Conservation (phyloP, 2,329 filamentous ascomycete species). For the Venturia nashicola region DNA sequence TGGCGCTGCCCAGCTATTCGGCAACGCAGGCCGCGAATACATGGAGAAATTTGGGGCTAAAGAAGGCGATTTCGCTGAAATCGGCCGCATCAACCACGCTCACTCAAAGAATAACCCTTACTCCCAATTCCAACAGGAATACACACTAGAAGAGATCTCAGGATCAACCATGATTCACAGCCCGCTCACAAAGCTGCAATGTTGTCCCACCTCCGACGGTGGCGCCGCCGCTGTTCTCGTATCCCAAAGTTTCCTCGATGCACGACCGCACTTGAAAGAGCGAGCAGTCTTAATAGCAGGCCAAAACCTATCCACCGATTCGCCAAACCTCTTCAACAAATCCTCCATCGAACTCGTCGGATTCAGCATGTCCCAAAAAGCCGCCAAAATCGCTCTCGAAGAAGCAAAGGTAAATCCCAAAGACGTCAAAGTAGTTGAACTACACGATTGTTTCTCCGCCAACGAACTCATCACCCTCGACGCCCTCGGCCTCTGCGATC, state of each 20-base stretch:
- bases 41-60: slow-evolving; percentile 88
- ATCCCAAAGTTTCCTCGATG: slow-evolving; percentile 77
- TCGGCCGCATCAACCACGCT: slow-evolving; percentile 81
- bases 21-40: slow-evolving; percentile 86
- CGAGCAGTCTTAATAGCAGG: slow-evolving; percentile 86
- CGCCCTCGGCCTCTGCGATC: slow-evolving; percentile 63
- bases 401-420: slow-evolving; percentile 56
- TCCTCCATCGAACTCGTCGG: slow-evolving; percentile 83
- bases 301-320: slow-evolving; percentile 77
- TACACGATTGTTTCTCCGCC: slow-evolving; percentile 93
- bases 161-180: slow-evolving; percentile 65
- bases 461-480: slow-evolving; percentile 91
- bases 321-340: slow-evolving; percentile 62
- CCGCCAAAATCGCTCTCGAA: slow-evolving; percentile 54
- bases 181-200: slow-evolving; percentile 94
- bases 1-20: slow-evolving; percentile 85
- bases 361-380: slow-evolving; percentile 68
- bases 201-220: slow-evolving; percentile 91
- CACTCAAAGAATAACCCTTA: slow-evolving; percentile 91
- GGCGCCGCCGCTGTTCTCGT: slow-evolving; percentile 81
- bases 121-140: slow-evolving; percentile 92
- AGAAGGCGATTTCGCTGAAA: slow-evolving; percentile 82
- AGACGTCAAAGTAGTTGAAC: slow-evolving; percentile 74
- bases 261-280: slow-evolving; percentile 65
- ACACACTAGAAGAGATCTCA: slow-evolving; percentile 73